These are phyloP conservation scores for Umbelopsis sp. DNA, from an alignment of 192 early-diverging fungal species.

Conservation along the genomic window DNA sequence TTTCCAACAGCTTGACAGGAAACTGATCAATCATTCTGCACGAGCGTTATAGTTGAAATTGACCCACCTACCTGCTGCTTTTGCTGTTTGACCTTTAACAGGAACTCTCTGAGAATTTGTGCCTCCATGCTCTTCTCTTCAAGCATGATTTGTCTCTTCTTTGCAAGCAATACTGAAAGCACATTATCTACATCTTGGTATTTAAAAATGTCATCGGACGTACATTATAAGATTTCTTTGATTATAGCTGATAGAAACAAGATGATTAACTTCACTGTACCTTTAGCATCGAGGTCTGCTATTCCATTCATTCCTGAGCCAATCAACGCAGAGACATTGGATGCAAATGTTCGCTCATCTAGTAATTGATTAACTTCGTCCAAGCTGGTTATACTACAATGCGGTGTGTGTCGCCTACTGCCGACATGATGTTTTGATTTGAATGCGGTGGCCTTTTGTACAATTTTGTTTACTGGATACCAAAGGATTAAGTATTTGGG, in stretches of 20 bases:
- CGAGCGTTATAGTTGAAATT: no score
- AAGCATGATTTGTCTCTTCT: slow-evolving; percentile 60
- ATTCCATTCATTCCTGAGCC: background rate
- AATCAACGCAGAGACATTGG: background rate
- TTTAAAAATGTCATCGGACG: no score
- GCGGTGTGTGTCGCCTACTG: background rate
- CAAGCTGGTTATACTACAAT: background rate
- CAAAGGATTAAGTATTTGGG: background rate
- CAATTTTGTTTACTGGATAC: background rate
- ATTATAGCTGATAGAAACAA: no score
- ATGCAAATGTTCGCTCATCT: background rate
- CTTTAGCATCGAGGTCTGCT: background rate
- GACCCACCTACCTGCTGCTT: slow-evolving; percentile 51
- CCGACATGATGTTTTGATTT: background rate
- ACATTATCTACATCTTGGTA: slow-evolving; percentile 72
- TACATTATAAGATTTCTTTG: no score
- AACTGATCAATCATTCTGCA: background rate
- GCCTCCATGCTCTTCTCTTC: slow-evolving; percentile 60
- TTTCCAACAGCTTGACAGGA: background rate
- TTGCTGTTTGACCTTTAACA: slow-evolving; percentile 56
- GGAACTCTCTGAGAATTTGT: slow-evolving; percentile 63
- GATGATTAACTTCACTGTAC: background rate
- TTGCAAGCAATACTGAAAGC: slow-evolving; percentile 57
- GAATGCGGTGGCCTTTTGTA: background rate
- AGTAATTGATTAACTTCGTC: background rate